phyloP scores from a whole-genome alignment of 495 filamentous ascomycete species.

The Penicillium silybi region DNA sequence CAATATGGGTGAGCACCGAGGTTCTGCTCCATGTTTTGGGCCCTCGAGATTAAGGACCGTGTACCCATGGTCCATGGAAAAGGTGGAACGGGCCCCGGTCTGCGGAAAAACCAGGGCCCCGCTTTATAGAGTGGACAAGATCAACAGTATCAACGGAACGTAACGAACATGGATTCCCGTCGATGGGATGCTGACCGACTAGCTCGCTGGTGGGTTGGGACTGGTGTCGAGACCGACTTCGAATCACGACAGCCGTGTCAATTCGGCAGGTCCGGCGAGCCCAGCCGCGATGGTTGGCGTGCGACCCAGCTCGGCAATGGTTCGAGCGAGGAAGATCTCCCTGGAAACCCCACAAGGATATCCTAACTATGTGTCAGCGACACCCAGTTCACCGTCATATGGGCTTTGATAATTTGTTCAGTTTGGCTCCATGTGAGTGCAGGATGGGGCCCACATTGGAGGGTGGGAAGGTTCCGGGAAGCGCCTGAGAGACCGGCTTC shows the following conservation, averaged over 20 bases:
- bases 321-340: constrained; percentile 5
- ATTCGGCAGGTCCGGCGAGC: background rate
- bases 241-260: background rate
- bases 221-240: background rate
- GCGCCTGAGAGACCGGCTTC: background rate
- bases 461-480: constrained; percentile 3
- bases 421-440: background rate
- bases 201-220: background rate
- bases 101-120: constrained; percentile 5
- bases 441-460: background rate
- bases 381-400: constrained; percentile 4
- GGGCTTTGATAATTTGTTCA: background rate
- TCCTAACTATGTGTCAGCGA: constrained; percentile 9
- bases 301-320: constrained; percentile 4
- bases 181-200: constrained; percentile 13
- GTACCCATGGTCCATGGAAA: background rate
- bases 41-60: background rate
- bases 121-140: constrained; percentile 13
- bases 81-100: background rate
- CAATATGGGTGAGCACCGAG: background rate
- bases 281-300: constrained; percentile 1
- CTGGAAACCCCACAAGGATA: constrained; percentile 10
- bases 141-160: background rate
- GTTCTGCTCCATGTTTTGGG: background rate
- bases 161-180: constrained; percentile 4